These are phyloP conservation scores for Musa schizocarpa DNA, from an alignment of 176 grass and related monocot species.

Conservation along the genomic window DNA sequence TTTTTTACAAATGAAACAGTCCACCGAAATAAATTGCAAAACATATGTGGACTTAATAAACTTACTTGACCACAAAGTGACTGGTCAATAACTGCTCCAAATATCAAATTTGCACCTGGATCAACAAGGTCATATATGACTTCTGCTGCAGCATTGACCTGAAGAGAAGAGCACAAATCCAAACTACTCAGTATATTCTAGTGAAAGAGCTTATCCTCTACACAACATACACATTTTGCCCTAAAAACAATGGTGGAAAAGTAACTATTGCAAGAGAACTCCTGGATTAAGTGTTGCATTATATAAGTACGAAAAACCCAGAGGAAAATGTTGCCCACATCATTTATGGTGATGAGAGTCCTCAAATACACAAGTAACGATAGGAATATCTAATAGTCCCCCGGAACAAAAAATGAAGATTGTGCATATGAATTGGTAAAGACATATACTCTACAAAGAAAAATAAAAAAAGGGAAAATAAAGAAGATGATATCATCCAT, in stretches of 20 bases:
- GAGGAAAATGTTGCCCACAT: not conserved
- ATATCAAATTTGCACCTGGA: constrained; percentile 98
- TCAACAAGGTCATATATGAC: constrained; percentile 98
- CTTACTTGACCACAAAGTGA: constrained; percentile 92
- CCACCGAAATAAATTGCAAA: not conserved
- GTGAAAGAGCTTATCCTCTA: not conserved
- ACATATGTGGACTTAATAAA: not conserved
- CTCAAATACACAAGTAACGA: not conserved
- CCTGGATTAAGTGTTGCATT: not conserved
- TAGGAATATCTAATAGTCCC: not conserved
- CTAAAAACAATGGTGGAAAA: not conserved
- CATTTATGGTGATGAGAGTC: not conserved
- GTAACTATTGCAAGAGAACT: not conserved
- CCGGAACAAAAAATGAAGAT: not conserved
- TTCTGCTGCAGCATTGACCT: constrained; percentile 95
- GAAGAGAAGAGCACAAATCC: constrained; percentile 2
- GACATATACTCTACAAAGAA: not conserved
- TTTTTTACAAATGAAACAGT: not conserved
- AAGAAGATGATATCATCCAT: not conserved
- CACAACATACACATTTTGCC: not conserved
- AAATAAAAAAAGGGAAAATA: not conserved
- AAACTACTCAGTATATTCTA: not conserved
- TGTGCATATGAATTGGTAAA: not conserved
- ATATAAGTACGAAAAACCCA: not conserved
- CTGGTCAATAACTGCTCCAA: constrained; percentile 90